A percentile compares a stretch with the other conserved stretches of the same genome.
Evolutionary conservation across 495 filamentous ascomycete genomes (phyloP).

Genomic region (Aspergillus sparsus): DNA sequence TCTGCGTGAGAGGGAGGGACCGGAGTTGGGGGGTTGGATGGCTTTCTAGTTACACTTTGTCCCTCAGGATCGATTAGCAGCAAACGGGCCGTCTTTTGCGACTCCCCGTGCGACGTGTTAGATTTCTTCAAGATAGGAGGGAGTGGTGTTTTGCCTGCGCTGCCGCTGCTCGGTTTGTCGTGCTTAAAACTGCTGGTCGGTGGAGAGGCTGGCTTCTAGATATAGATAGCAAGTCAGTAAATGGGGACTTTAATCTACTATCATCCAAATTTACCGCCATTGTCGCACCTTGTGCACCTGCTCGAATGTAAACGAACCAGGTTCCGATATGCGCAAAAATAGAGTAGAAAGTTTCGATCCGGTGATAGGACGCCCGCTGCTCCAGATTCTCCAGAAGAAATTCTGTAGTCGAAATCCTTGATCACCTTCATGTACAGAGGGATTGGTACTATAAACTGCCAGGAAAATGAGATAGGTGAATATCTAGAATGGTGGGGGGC

Average conservation of each 20-base stretch:
- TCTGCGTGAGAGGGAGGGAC: slow-evolving; percentile 19
- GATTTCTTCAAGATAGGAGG: slow-evolving; percentile 46
- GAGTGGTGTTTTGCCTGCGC: slow-evolving; percentile 23
- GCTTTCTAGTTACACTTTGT: slow-evolving; percentile 37
- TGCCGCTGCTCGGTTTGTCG: slow-evolving; percentile 10
- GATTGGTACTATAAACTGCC: slow-evolving; percentile 46
- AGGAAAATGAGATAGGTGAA: slow-evolving; percentile 14
- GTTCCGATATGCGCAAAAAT: slow-evolving; percentile 46
- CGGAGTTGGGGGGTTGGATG: slow-evolving; percentile 34
- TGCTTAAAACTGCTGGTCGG: slow-evolving; percentile 7
- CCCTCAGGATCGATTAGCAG: slow-evolving; percentile 32
- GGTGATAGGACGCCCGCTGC: slow-evolving; percentile 33
- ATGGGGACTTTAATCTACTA: background rate
- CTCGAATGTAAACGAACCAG: slow-evolving; percentile 1
- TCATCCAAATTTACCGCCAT: slow-evolving; percentile 1
- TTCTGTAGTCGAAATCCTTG: slow-evolving; percentile 50
- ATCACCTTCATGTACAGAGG: slow-evolving; percentile 39
- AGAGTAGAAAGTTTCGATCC: slow-evolving; percentile 41
- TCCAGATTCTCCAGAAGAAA: slow-evolving; percentile 57
- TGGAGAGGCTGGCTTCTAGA: slow-evolving; percentile 10
- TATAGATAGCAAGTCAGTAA: slow-evolving; percentile 2
- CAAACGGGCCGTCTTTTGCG: slow-evolving; percentile 39
- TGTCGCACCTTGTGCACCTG: slow-evolving; percentile 12
- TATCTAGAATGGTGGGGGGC: background rate
- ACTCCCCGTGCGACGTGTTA: slow-evolving; percentile 25